phyloP scores from a whole-genome alignment of 1,139 yeast genomes.

The Sugiyamaella neomexicana region DNA sequence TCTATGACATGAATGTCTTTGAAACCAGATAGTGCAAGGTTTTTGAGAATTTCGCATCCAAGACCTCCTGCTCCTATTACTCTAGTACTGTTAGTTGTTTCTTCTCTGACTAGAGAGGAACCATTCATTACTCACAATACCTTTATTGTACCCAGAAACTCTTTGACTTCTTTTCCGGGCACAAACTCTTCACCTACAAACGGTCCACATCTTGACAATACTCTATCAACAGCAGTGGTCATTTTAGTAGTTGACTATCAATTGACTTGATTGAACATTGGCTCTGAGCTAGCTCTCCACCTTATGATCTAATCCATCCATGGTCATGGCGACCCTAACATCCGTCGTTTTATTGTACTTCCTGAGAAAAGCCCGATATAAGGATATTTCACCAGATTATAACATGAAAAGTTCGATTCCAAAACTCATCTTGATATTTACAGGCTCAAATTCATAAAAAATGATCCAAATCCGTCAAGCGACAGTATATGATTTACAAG shows the following conservation, averaged over 20 bases:
- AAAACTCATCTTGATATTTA: neutral
- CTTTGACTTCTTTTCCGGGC: constrained; percentile 39
- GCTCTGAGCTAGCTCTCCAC: no score
- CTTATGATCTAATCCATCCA: no score
- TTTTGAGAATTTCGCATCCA: constrained; percentile 90
- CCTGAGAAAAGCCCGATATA: no score
- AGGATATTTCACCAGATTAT: no score
- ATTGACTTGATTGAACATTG: neutral
- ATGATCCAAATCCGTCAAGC: constrained; percentile 83
- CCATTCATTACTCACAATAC: constrained; percentile 36
- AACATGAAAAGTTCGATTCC: no score
- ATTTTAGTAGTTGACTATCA: neutral
- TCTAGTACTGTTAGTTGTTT: neutral
- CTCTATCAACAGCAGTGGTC: constrained; percentile 27
- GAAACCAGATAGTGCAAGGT: constrained; percentile 77
- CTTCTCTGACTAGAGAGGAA: neutral
- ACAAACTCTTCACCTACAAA: constrained; percentile 42
- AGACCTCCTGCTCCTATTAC: constrained; percentile 91
- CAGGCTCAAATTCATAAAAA: neutral
- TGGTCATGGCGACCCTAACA: no score
- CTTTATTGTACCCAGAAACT: constrained; percentile 37
- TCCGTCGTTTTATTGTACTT: neutral
- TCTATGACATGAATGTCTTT: constrained; percentile 78
- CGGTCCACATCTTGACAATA: constrained; percentile 41
- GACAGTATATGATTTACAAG: constrained; percentile 80